These are phyloP conservation scores for Osmozyma mogii DNA, from an alignment of 805 yeast species.

Conservation along the genomic window DNA sequence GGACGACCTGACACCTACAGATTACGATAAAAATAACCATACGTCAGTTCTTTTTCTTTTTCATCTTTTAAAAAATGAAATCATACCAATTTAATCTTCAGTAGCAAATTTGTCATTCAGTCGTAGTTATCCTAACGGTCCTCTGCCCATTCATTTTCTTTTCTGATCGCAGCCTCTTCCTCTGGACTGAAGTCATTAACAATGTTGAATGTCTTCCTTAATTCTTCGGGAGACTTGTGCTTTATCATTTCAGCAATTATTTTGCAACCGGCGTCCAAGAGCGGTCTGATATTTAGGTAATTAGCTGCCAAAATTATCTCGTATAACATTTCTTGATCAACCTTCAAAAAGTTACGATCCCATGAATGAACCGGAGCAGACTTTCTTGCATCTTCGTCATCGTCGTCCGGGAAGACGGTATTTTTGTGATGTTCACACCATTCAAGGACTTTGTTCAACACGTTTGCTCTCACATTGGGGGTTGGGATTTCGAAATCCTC, in stretches of 20 bases:
- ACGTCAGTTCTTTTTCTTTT: no score
- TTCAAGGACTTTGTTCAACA: slow-evolving; percentile 83
- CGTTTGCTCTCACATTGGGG: slow-evolving; percentile 83
- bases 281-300: slow-evolving; percentile 66
- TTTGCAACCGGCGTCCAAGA: slow-evolving; percentile 72
- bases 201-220: slow-evolving; percentile 71
- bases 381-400: slow-evolving; percentile 76
- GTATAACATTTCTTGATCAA: slow-evolving; percentile 84
- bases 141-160: slow-evolving; percentile 90
- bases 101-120: not conserved
- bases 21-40: no score
- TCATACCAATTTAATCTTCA: not conserved
- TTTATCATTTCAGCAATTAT: slow-evolving; percentile 82
- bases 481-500: slow-evolving; percentile 74
- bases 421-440: slow-evolving; percentile 96
- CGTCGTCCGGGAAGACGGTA: slow-evolving; percentile 66
- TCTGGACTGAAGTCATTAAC: slow-evolving; percentile 75
- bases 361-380: slow-evolving; percentile 91
- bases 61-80: no score
- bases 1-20: no score
- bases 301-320: slow-evolving; percentile 79
- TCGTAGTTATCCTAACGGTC: slow-evolving; percentile 43
- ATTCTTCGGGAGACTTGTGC: slow-evolving; percentile 73
- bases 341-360: slow-evolving; percentile 91
- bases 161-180: slow-evolving; percentile 79